A percentile compares a stretch with the other conserved stretches of the same genome.
Conservation (phyloP, 192 early-diverging fungal species). For the Rhizoclosmatium globosum region DNA sequence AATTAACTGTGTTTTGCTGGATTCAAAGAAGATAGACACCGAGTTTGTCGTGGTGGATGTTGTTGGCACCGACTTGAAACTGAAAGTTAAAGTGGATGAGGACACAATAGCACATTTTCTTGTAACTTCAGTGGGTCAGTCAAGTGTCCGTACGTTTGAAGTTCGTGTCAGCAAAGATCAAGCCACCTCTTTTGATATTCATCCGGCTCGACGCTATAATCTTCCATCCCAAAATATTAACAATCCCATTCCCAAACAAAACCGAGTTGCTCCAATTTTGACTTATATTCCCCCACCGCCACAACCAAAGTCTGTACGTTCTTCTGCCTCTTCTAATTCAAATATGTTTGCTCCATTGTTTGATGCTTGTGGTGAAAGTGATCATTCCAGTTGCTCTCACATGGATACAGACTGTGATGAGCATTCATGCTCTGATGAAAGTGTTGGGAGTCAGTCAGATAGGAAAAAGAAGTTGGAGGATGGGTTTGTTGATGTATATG, state of each 20-base stretch:
- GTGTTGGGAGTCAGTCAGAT: no score
- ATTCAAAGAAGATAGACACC: no score
- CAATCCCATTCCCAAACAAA: neutral
- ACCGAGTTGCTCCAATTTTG: no score
- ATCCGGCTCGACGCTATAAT: neutral
- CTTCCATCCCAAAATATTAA: neutral
- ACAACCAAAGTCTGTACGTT: neutral
- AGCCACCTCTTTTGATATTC: neutral
- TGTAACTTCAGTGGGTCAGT: no score
- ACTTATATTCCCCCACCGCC: neutral
- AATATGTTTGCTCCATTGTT: neutral
- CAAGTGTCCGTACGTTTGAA: neutral
- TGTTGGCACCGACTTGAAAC: neutral
- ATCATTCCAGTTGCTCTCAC: neutral
- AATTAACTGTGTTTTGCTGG: neutral
- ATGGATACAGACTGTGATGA: neutral
- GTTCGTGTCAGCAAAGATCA: neutral
- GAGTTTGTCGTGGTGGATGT: neutral
- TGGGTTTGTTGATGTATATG: no score
- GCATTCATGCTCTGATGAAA: no score
- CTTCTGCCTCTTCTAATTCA: neutral
- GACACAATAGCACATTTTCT: no score
- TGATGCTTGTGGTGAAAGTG: no score
- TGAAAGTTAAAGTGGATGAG: neutral
- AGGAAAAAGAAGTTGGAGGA: no score